These are phyloP conservation scores for Leptosphaerulina australis DNA, from an alignment of 2,329 filamentous ascomycete genomes.

Conservation along the genomic window DNA sequence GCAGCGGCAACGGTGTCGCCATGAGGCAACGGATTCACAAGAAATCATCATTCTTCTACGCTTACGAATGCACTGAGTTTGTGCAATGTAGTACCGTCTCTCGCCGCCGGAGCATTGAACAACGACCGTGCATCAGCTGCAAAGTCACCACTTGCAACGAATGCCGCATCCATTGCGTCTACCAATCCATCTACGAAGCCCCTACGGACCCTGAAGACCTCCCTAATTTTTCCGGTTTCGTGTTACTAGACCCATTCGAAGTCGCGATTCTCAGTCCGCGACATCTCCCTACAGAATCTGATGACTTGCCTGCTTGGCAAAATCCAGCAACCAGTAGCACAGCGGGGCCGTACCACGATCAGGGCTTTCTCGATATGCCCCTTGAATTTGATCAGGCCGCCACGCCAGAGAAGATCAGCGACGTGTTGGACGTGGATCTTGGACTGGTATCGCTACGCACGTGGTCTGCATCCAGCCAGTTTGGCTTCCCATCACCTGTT, in stretches of 20 bases:
- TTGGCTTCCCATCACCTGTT: slow-evolving; percentile 36
- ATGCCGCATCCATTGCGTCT: slow-evolving; percentile 45
- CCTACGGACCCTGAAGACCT: slow-evolving; percentile 37
- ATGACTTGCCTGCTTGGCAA: not conserved
- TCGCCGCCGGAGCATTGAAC: slow-evolving; percentile 17
- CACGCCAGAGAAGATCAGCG: slow-evolving; percentile 32
- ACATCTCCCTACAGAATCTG: slow-evolving; percentile 23
- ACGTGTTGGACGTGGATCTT: slow-evolving; percentile 36
- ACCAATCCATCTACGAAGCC: slow-evolving; percentile 38
- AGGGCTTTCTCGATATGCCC: slow-evolving; percentile 41
- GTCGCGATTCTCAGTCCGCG: slow-evolving; percentile 39
- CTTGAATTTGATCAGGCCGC: slow-evolving; percentile 26
- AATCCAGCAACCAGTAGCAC: slow-evolving; percentile 1
- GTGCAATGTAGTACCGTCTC: slow-evolving; percentile 29
- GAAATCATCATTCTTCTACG: slow-evolving; percentile 33
- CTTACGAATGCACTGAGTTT: slow-evolving; percentile 31
- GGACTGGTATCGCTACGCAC: slow-evolving; percentile 25
- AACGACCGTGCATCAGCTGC: slow-evolving; percentile 35
- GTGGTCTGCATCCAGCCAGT: slow-evolving; percentile 27
- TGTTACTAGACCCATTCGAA: slow-evolving; percentile 32
- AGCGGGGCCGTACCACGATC: slow-evolving; percentile 36
- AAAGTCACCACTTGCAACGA: slow-evolving; percentile 43
- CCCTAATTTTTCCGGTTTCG: slow-evolving; percentile 40
- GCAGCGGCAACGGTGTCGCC: slow-evolving; percentile 34
- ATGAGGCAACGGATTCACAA: slow-evolving; percentile 31